Evolutionary conservation across 495 filamentous ascomycete genomes (phyloP), one percentile per base, ranked within the genome.

Genomic region (Neurospora discreta): DNA sequence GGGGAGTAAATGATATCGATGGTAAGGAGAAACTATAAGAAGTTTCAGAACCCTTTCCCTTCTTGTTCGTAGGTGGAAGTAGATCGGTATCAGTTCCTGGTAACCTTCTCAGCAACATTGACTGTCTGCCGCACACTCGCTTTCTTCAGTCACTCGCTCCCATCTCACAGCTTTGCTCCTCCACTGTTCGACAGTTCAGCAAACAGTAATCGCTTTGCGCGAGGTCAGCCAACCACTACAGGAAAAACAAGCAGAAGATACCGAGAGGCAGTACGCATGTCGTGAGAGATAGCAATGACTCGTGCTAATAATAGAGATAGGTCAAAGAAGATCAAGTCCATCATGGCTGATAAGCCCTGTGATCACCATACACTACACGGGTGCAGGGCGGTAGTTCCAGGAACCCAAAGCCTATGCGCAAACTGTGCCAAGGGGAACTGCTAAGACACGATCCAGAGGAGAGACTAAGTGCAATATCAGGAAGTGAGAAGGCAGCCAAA

Each of bases 321-420:
- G 33, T 0, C 30, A 60, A 0, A 52, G 1, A 60, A 33, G 5
- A 60, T 3, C 5, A 30, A 60, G 3, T 1, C 6, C 26, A 33
- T 30, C 23, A 78, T 78, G 75, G 72, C 77, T 38, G 44, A 75
- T 10, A 78, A 78, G 38, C 74, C 70, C 52, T 78, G 77, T 68
- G 72, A 75, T 69, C 77, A 78, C 68, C 30, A 77, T 65, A 4
- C n/a, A 15, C 69, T 60, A 11, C 72, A 74, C 43, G 72, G 70
- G 11, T 74, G 73, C 72, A 70, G 43, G 40, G 70, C 39, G 60
- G 52, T 72, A 30, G 75, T 74, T 13, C 42, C 43, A 3, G 52
- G 68, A 5, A 39, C 41, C 11, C 46, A 70, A 39, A 72, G 40
- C n/a, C 73, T 78, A 71, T 78, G 76, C 70, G 65, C 41, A 23